Conservation (phyloP, 1,139 yeast genomes). For the Pichia sp. region DNA sequence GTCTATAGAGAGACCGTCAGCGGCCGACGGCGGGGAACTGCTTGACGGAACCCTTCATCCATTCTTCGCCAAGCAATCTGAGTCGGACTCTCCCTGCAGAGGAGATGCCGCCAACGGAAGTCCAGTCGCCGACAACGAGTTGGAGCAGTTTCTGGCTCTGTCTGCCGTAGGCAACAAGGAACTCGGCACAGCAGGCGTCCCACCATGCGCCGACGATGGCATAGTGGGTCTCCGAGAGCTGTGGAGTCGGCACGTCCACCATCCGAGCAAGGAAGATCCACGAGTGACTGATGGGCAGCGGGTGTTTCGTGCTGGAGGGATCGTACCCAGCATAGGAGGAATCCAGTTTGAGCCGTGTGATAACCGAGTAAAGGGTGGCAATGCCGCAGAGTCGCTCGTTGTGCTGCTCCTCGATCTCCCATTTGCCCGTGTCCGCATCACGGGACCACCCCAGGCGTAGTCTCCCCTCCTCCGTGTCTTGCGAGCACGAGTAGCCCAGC, state of each 20-base stretch:
- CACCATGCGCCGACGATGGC: constrained; percentile 81
- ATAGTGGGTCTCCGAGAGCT: constrained; percentile 66
- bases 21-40: constrained; percentile 39
- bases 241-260: constrained; percentile 49
- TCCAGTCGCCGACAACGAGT: constrained; percentile 47
- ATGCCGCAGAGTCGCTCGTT: constrained; percentile 87
- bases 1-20: constrained; percentile 2
- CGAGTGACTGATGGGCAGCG: constrained; percentile 44
- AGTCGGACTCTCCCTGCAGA: constrained; percentile 78
- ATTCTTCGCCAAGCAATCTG: constrained; percentile 73
- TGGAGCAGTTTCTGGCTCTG: constrained; percentile 66
- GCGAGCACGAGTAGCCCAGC: constrained; percentile 71
- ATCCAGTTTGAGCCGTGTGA: constrained; percentile 45
- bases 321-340: constrained; percentile 27
- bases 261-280: constrained; percentile 76
- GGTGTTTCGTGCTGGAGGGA: constrained; percentile 38
- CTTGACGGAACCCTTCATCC: constrained; percentile 48
- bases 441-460: constrained; percentile 84
- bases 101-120: constrained; percentile 46
- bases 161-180: constrained; percentile 54
- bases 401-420: constrained; percentile 77
- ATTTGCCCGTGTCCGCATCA: constrained; percentile 45
- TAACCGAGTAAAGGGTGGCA: constrained; percentile 71
- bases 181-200: constrained; percentile 71
- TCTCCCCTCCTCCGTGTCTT: constrained; percentile 82